Conservation (phyloP, 73 alveolate species). For the Uronychia binucleata region DNA sequence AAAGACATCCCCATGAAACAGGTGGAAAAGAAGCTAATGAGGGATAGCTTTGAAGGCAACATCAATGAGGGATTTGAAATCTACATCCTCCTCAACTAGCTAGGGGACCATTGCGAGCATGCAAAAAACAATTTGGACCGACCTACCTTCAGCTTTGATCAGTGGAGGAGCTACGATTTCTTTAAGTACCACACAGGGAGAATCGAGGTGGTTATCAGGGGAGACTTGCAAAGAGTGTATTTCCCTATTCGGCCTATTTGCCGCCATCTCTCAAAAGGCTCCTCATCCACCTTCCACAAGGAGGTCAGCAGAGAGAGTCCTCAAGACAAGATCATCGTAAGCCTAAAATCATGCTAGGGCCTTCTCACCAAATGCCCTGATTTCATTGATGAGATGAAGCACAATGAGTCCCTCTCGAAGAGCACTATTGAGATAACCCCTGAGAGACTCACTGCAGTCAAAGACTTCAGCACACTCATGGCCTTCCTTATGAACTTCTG, state of each 20-base stretch:
- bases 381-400: conserved; percentile 61
- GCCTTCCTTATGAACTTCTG: conserved; percentile 7
- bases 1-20: not conserved
- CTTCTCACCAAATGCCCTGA: conserved; percentile 39
- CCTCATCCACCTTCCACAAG: conserved; percentile 68
- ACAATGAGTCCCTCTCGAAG: conserved; percentile 30
- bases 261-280: conserved; percentile 54
- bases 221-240: conserved; percentile 16
- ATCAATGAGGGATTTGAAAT: conserved; percentile 44
- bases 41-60: conserved; percentile 20
- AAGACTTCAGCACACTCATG: conserved; percentile 6
- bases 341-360: conserved; percentile 22
- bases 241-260: conserved; percentile 53
- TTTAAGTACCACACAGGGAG: conserved; percentile 9
- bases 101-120: not conserved
- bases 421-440: conserved; percentile 43
- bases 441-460: conserved; percentile 26
- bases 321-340: conserved; percentile 51
- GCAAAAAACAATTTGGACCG: conserved; percentile 14
- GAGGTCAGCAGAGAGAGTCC: conserved; percentile 87
- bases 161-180: conserved; percentile 24
- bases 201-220: conserved; percentile 31
- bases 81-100: conserved; percentile 20
- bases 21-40: conserved; percentile 4
- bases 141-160: not conserved